A percentile compares a stretch with the other conserved stretches of the same genome.
Conservation (phyloP, 176 grass and related monocot genomes). For the Phragmites australis region DNA sequence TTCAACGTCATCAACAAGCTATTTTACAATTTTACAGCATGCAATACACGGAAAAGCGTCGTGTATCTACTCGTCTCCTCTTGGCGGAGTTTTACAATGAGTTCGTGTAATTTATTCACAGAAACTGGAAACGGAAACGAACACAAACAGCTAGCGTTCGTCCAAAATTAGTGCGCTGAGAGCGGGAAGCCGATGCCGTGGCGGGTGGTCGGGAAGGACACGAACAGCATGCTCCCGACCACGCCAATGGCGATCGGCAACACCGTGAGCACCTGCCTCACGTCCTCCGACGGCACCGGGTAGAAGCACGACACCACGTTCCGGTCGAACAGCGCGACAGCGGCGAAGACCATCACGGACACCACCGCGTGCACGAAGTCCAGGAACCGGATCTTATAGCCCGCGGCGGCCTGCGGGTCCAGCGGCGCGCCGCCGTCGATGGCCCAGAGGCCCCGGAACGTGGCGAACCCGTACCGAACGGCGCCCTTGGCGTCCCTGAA, state of each 20-base stretch:
- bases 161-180: conserved; percentile 32
- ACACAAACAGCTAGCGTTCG: not conserved
- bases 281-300: conserved; percentile 67
- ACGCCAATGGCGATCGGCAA: conserved; percentile 76
- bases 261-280: conserved; percentile 57
- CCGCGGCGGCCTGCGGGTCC: conserved; percentile 14
- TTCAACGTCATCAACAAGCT: not conserved
- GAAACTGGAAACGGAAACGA: not conserved
- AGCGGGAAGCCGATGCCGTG: conserved; percentile 88
- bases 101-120: not conserved
- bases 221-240: conserved; percentile 70
- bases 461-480: conserved; percentile 74
- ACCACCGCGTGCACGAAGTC: conserved; percentile 67
- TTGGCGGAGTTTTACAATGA: not conserved
- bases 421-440: conserved; percentile 66
- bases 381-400: conserved; percentile 54
- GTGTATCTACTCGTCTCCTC: not conserved
- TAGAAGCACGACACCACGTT: conserved; percentile 79
- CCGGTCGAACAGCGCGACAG: conserved; percentile 78
- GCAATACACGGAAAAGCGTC: not conserved
- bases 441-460: conserved; percentile 58
- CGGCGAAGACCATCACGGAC: conserved; percentile 67
- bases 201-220: conserved; percentile 71
- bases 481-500: conserved; percentile 54
- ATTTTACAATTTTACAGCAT: not conserved